Base-by-base conservation (phyloP, 192 early-diverging fungal species). In the Rhizophagus sp. region DNA sequence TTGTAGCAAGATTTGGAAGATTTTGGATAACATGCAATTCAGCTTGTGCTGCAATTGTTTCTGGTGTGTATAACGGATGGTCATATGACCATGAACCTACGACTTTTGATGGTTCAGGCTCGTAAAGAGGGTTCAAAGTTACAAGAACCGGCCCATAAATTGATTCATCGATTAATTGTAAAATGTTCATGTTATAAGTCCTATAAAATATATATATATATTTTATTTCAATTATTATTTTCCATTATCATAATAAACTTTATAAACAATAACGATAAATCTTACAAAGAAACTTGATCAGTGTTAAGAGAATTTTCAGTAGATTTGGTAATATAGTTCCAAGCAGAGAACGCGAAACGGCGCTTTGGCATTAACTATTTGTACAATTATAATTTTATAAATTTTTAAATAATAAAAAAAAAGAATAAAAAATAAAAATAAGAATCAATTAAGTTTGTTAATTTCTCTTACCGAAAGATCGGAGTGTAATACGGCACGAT, bases 171-270 rank as follows among this genome's bases (percentile, higher is more conserved):
- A 92, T 82, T 57, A 87, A 85, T 74, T 92, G 91, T 39, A 92
- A 82, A 50, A 81, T 80, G 81, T 92, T 90, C 90, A 91, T 92
- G 83, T 88, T 91, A 76, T 92, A 92, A 10, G 89, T 90, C 22
- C 91, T 78, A 73, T 89, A 61, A 90, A 52, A 79, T 1, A 73
- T 2, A 30, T 24, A 30, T 57, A 19, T 2, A 76, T 39, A 87
- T 83, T 5, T 34, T 71, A 72, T 52, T 80, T 64, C 30, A 36
- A 75, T 61, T 36, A 3, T 34, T 62, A 75, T 75, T 61, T 61
- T 62, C 73, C 10, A 62, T 5, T 19, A 41, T 2, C 4, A 36
- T 36, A 36, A 4, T 36, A 12, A 47, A 47, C 11, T 4, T 27
- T 52, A 8, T 41, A 57, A 0, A 24, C 1, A 30, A 27, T 33